Conservation (phyloP, 169 alveolate species). For the Theileria equi region DNA sequence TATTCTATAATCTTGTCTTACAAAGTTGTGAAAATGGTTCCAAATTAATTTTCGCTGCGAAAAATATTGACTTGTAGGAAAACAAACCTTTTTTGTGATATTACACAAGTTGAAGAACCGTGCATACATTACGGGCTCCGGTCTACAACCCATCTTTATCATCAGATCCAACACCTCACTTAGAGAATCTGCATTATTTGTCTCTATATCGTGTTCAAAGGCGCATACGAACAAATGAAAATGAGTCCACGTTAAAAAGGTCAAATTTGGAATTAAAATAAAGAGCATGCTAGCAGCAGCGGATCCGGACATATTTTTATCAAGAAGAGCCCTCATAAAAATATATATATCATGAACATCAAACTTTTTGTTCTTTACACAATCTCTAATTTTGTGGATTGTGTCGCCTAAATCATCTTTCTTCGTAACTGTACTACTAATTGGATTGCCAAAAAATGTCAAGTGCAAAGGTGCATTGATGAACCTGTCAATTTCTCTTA, state of each 20-base stretch:
- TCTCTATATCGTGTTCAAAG: constrained; percentile 25
- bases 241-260: constrained; percentile 17
- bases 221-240: constrained; percentile 30
- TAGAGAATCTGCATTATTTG: constrained; percentile 2
- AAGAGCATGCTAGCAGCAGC: constrained; percentile 13
- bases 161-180: constrained; percentile 17
- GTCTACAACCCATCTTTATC: constrained; percentile 19
- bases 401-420: background rate
- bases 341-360: background rate
- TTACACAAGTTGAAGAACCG: constrained; percentile 36
- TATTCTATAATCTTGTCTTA: constrained; percentile 1
- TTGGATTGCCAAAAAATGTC: background rate
- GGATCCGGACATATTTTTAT: constrained; percentile 11
- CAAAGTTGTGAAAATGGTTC: constrained; percentile 4
- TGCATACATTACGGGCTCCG: constrained; percentile 40
- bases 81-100: background rate
- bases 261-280: constrained; percentile 1
- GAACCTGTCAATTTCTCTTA: background rate
- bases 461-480: constrained; percentile 5
- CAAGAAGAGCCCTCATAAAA: constrained; percentile 2
- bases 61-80: background rate
- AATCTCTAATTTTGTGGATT: background rate
- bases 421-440: background rate
- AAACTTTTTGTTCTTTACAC: background rate
- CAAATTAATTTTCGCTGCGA: background rate